Evolutionary conservation across 805 yeast species (phyloP).

Genomic region (Starmerella etchellsii): DNA sequence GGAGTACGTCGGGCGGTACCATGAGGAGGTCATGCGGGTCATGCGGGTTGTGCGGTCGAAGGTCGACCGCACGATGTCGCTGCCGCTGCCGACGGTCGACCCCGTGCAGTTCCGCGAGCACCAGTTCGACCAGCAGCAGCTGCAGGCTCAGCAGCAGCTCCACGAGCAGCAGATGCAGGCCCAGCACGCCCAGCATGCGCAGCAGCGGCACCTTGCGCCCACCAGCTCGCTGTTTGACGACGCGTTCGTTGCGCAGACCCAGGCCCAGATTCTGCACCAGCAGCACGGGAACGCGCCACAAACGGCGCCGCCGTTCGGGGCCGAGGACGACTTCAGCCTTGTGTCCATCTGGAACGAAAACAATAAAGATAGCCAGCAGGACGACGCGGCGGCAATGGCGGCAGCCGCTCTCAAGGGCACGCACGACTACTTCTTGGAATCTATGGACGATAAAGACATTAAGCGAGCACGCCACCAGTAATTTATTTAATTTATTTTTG

Average conservation of each 20-base stretch:
- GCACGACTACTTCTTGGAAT: neutral
- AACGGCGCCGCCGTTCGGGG: neutral
- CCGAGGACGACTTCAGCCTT: constrained; percentile 1
- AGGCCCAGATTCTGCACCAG: neutral
- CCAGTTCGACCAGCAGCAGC: neutral
- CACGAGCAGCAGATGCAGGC: neutral
- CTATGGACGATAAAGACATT: neutral
- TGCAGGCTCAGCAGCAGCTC: neutral
- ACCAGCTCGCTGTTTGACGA: neutral
- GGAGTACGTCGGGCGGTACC: constrained; percentile 9
- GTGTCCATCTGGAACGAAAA: constrained; percentile 1
- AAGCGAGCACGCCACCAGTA: neutral
- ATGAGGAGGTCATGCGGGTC: constrained; percentile 13
- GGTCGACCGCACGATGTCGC: neutral
- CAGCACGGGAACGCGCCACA: neutral
- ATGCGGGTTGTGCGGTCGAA: constrained; percentile 11
- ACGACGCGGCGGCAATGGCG: neutral
- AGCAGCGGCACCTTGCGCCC: no score
- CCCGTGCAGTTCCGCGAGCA: neutral
- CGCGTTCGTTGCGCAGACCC: neutral
- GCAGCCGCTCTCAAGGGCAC: neutral
- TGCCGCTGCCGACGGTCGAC: neutral
- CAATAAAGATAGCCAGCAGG: neutral
- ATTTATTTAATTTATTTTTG: neutral
- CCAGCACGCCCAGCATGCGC: neutral